Evolutionary conservation across 371 early-diverging fungal genomes (phyloP), one percentile per base, ranked within the genome.

Genomic region (Thermomucor indicae-seudaticae): DNA sequence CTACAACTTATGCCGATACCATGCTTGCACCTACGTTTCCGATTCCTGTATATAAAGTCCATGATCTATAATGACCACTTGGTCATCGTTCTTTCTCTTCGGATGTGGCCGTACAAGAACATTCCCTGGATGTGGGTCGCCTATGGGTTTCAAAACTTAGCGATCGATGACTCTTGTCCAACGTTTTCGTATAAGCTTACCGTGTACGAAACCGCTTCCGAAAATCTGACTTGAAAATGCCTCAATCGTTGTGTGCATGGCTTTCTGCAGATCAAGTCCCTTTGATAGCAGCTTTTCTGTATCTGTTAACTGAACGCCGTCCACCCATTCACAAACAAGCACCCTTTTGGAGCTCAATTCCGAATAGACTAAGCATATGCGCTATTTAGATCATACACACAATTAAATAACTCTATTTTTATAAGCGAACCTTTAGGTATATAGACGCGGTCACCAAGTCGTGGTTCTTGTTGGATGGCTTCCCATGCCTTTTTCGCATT

Each of bases 171-270:
- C 8, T 2, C 22, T 20, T 23, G 19, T 43, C 23, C 10, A 4
- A 32, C 7, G 32, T 32, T 14, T 14, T 24, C 7, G 24, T 22
- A 1, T 17, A 0, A 14, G 14, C 49, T 68, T 72, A 64, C 92
- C 83, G 65, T 94, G 95, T 1, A 95, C 89, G 67, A 92, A 92
- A 12, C 95, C 96, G 10, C 81, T 77, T 27, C 83, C 70, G 52
- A 95, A 95, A 39, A 95, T 90, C 60, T 95, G 94, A 60, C 87
- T 86, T 0, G 95, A 79, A 79, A 94, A 95, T 11, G 89, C 80
- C 41, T 91, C 86, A 6, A 92, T 84, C 16, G 90, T 72, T 1
- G 77, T 78, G 31, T 78, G 71, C 90, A 95, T 92, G 27, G 91
- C 77, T 29, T 75, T 75, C 28, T 61, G 62, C 31, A 65, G 47